A percentile compares a stretch with the other conserved stretches of the same genome.
phyloP scores from a whole-genome alignment of 2,329 filamentous ascomycete genomes.

The Geosmithia putterillii region DNA sequence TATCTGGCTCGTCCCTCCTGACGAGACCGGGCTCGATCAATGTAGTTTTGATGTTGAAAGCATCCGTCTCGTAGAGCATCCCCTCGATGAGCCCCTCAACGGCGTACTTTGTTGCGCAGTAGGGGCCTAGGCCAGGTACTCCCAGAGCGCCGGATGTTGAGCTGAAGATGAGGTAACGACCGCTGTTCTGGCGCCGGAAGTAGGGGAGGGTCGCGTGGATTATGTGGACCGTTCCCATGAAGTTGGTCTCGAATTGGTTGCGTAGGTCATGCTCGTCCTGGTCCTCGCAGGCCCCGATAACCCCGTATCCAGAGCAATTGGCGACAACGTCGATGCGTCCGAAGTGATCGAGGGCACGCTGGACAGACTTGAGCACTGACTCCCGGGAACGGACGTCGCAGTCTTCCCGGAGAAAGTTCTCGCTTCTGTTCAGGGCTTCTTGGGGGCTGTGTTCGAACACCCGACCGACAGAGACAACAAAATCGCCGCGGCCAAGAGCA shows the following conservation, averaged over 20 bases:
- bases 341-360: conserved; percentile 60
- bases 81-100: conserved; percentile 92
- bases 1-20: conserved; percentile 67
- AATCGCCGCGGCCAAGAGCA: conserved; percentile 68
- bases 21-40: conserved; percentile 87
- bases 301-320: conserved; percentile 90
- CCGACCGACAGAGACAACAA: conserved; percentile 76
- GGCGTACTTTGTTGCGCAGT: conserved; percentile 95
- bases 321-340: conserved; percentile 78
- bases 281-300: conserved; percentile 92
- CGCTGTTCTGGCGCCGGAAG: conserved; percentile 63
- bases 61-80: conserved; percentile 89
- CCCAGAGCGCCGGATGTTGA: conserved; percentile 87
- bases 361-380: conserved; percentile 62
- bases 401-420: conserved; percentile 65
- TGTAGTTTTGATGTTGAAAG: conserved; percentile 86
- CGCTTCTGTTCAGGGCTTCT: conserved; percentile 59
- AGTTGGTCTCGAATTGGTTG: conserved; percentile 96
- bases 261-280: conserved; percentile 91
- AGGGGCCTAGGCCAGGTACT: conserved; percentile 83
- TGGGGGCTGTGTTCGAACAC: conserved; percentile 63
- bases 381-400: conserved; percentile 81
- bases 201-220: conserved; percentile 80
- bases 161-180: conserved; percentile 89
- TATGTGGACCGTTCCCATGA: conserved; percentile 90